Conservation (phyloP, 805 yeast species). For the Scheffersomyces coipomensis region DNA sequence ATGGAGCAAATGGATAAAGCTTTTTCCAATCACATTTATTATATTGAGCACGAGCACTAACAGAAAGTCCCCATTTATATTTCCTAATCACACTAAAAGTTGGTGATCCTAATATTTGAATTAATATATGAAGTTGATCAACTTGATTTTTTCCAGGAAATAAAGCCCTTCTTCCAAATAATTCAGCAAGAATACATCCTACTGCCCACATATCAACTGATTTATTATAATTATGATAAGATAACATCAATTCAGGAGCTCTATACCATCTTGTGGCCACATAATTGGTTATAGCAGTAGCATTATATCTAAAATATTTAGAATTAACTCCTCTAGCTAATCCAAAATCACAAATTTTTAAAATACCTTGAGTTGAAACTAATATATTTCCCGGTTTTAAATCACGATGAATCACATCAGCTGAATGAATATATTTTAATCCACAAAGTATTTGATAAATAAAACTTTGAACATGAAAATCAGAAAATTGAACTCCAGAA, state of each 20-base stretch:
- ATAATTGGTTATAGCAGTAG: slow-evolving; percentile 66
- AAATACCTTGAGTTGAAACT: slow-evolving; percentile 66
- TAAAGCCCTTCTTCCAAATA: slow-evolving; percentile 76
- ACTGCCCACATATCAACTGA: slow-evolving; percentile 89
- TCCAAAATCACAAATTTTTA: slow-evolving; percentile 94
- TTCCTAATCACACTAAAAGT: slow-evolving; percentile 39
- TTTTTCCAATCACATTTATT: slow-evolving; percentile 44
- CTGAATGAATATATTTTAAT: slow-evolving; percentile 83
- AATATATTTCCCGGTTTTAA: slow-evolving; percentile 88
- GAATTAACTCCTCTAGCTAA: slow-evolving; percentile 73
- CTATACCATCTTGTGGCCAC: slow-evolving; percentile 96
- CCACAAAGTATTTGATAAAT: slow-evolving; percentile 84
- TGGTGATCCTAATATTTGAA: slow-evolving; percentile 73
- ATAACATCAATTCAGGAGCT: slow-evolving; percentile 84
- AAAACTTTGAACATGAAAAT: slow-evolving; percentile 74
- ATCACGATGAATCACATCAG: slow-evolving; percentile 90
- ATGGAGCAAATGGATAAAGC: slow-evolving; percentile 63
- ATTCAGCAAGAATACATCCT: slow-evolving; percentile 87
- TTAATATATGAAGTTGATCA: slow-evolving; percentile 70
- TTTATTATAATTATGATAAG: slow-evolving; percentile 58
- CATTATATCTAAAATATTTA: slow-evolving; percentile 24
- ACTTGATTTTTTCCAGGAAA: slow-evolving; percentile 73
- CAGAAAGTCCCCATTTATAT: slow-evolving; percentile 25
- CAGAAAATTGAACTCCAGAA: slow-evolving; percentile 74
- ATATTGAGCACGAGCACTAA: slow-evolving; percentile 39